Percentiles rank a stretch among this genome's conserved stretches.
Conservation (phyloP, 2,329 filamentous ascomycete species). For the Zalaria obscura region DNA sequence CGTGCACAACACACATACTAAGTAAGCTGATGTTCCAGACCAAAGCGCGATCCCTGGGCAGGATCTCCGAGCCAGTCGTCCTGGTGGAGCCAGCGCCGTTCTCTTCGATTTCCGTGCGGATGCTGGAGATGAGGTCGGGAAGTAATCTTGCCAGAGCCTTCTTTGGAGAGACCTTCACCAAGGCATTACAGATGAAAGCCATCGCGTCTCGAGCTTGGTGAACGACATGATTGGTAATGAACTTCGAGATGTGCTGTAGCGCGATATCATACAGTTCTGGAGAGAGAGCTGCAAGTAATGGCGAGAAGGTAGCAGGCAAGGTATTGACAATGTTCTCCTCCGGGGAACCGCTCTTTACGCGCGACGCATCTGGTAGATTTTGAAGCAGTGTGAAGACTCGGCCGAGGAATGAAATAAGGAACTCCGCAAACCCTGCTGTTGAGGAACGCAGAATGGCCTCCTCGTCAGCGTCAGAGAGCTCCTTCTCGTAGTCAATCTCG, state of each 20-base stretch:
- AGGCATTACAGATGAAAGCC: constrained; percentile 92
- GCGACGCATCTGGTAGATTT: constrained; percentile 81
- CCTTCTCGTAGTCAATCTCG: constrained; percentile 68
- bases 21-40: constrained; percentile 97
- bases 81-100: constrained; percentile 91
- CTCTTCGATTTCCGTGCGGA: constrained; percentile 91
- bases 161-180: constrained; percentile 90
- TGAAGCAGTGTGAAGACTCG: constrained; percentile 92
- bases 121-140: constrained; percentile 79
- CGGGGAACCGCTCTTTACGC: constrained; percentile 77
- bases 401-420: constrained; percentile 76
- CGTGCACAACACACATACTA: constrained; percentile 95
- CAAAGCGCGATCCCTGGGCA: constrained; percentile 80
- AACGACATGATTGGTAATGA: constrained; percentile 86
- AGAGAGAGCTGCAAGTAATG: constrained; percentile 78
- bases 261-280: constrained; percentile 88
- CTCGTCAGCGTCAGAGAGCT: constrained; percentile 76
- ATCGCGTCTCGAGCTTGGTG: constrained; percentile 95
- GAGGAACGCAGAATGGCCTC: constrained; percentile 81
- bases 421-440: constrained; percentile 86
- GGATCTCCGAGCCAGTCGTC: constrained; percentile 82
- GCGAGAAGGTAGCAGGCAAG: constrained; percentile 78
- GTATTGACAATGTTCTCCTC: constrained; percentile 97
- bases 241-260: constrained; percentile 80
- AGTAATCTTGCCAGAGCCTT: constrained; percentile 86